Evolutionary conservation across 768 basidiomycete species (phyloP).

Genomic region (Amanita rimosa): DNA sequence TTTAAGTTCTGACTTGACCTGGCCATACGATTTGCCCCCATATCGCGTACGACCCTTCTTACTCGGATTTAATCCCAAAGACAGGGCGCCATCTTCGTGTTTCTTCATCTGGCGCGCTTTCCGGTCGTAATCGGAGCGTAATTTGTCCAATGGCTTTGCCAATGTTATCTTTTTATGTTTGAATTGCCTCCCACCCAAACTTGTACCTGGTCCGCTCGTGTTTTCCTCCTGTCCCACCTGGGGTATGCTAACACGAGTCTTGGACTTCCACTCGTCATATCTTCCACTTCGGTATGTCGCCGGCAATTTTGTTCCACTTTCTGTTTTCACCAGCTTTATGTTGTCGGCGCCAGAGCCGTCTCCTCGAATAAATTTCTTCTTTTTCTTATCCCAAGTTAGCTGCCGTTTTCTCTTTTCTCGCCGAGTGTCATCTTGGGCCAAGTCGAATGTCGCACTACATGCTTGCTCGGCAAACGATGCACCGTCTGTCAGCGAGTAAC

Average conservation of each 20-base stretch:
- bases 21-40: slow-evolving; percentile 47
- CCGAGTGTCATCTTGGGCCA: slow-evolving; percentile 66
- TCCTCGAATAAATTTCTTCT: slow-evolving; percentile 86
- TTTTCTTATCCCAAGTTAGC: slow-evolving; percentile 91
- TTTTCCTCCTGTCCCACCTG: slow-evolving; percentile 76
- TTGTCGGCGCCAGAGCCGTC: slow-evolving; percentile 84
- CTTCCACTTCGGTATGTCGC: slow-evolving; percentile 89
- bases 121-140: slow-evolving; percentile 61
- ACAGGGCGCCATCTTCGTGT: slow-evolving; percentile 27
- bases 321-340: slow-evolving; percentile 86
- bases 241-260: slow-evolving; percentile 62
- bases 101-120: slow-evolving; percentile 56
- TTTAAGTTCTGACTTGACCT: slow-evolving; percentile 77
- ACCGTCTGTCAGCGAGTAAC: slow-evolving; percentile 85
- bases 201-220: slow-evolving; percentile 20
- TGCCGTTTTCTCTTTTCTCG: slow-evolving; percentile 50
- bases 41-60: slow-evolving; percentile 29
- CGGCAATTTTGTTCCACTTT: slow-evolving; percentile 84
- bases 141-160: slow-evolving; percentile 72
- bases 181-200: slow-evolving; percentile 49
- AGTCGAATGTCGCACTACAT: slow-evolving; percentile 67
- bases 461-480: slow-evolving; percentile 84
- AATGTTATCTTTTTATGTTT: slow-evolving; percentile 54
- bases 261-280: slow-evolving; percentile 91
- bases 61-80: slow-evolving; percentile 10